These are phyloP conservation scores for Cymodocea nodosa DNA, from an alignment of 116 monocot genomes.

Conservation along the genomic window DNA sequence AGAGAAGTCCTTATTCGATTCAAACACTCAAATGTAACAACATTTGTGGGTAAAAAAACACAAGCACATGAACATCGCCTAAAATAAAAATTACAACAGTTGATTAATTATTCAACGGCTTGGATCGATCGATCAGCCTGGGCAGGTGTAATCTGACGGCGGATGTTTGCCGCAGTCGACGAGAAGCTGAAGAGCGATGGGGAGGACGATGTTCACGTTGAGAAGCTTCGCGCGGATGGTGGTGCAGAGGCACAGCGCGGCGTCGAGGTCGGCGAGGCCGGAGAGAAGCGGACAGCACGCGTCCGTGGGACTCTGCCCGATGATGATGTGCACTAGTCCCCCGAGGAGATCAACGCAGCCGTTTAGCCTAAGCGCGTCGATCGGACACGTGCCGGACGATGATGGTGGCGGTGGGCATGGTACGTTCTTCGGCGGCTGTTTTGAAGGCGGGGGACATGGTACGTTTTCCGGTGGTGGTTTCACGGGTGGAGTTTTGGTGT, in stretches of 20 bases:
- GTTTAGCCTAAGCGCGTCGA: slow-evolving; percentile 23
- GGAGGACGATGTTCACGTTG: slow-evolving; percentile 17
- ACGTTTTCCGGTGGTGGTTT: not conserved
- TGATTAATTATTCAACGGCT: too few relatives aligned
- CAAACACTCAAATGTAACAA: too few relatives aligned
- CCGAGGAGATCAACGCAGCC: slow-evolving; percentile 36
- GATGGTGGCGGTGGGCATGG: not conserved
- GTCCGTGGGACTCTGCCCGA: slow-evolving; percentile 11
- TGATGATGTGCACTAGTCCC: slow-evolving; percentile 16
- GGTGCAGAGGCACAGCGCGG: slow-evolving; percentile 37
- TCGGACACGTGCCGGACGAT: slow-evolving; percentile 8
- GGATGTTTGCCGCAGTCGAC: slow-evolving; percentile 34
- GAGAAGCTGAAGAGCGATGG: slow-evolving; percentile 26
- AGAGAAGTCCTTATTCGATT: too few relatives aligned
- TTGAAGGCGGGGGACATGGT: slow-evolving; percentile 7
- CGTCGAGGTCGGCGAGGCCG: slow-evolving; percentile 24
- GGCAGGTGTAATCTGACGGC: slow-evolving; percentile 22
- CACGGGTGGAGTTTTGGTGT: not conserved
- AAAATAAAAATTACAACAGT: too few relatives aligned
- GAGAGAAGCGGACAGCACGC: slow-evolving; percentile 18
- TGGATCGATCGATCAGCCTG: not conserved
- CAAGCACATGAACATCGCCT: too few relatives aligned
- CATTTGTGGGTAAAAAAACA: too few relatives aligned
- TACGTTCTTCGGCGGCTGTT: not conserved
- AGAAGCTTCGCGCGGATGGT: slow-evolving; percentile 24